phyloP scores from a whole-genome alignment of 164 flowering plant species.

The Chimonanthus praecox region DNA sequence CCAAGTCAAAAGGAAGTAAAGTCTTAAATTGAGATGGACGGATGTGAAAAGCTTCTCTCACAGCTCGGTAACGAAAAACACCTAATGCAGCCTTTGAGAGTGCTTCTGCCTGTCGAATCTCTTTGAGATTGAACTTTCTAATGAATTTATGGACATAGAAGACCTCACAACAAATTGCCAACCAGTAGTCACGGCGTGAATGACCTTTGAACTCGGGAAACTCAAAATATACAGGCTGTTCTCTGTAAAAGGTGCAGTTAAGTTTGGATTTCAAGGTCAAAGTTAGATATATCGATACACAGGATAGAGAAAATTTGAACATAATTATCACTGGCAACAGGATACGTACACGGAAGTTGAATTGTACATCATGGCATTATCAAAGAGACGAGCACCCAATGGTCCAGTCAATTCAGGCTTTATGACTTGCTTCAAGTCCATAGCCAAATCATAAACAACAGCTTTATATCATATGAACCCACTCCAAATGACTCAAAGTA shows the following conservation, averaged over 20 bases:
- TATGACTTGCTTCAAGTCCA: conserved; percentile 69
- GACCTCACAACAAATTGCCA: conserved; percentile 71
- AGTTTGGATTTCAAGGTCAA: conserved; percentile 6
- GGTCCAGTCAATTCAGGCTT: conserved; percentile 93
- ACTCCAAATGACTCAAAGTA: conserved; percentile 88
- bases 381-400: conserved; percentile 84
- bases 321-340: not conserved
- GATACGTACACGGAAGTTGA: conserved; percentile 61
- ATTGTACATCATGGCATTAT: conserved; percentile 85
- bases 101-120: conserved; percentile 53
- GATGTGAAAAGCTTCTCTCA: conserved; percentile 61
- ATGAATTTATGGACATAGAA: conserved; percentile 61
- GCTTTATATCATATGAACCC: conserved; percentile 73
- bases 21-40: conserved; percentile 56
- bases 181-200: conserved; percentile 90
- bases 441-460: conserved; percentile 65
- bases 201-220: conserved; percentile 83
- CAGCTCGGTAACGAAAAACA: conserved; percentile 59
- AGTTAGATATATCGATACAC: not conserved
- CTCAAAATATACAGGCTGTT: conserved; percentile 71
- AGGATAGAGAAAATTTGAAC: not conserved
- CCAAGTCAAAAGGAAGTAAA: conserved; percentile 60
- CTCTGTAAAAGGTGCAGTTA: conserved; percentile 35
- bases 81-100: conserved; percentile 69
- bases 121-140: conserved; percentile 46